phyloP scores from a whole-genome alignment of 2,329 filamentous ascomycete genomes.

The Cadophora luteo-olivacea region DNA sequence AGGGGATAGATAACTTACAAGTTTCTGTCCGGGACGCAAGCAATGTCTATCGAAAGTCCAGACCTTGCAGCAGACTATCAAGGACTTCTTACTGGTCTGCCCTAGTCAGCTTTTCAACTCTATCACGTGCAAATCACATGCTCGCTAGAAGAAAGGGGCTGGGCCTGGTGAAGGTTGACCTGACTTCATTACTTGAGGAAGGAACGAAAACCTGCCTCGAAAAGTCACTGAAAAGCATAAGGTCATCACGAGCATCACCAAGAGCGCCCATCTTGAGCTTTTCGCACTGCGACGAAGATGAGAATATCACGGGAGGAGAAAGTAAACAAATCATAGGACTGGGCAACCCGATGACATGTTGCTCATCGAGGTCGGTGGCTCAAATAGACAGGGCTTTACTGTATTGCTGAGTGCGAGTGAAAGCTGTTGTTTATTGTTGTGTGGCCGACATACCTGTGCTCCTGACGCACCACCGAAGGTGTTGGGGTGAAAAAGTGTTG shows the following conservation, averaged over 20 bases:
- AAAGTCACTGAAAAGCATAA: background rate
- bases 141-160: background rate
- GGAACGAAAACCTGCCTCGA: background rate
- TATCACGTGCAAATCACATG: background rate
- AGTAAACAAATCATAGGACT: background rate
- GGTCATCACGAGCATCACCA: background rate
- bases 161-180: background rate
- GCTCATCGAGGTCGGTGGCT: background rate
- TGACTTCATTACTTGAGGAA: background rate
- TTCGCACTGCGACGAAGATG: background rate
- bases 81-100: too few relatives aligned
- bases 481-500: too few relatives aligned
- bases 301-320: background rate
- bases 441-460: too few relatives aligned
- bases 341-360: background rate
- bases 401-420: too few relatives aligned
- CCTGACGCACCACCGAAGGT: too few relatives aligned
- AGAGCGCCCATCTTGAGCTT: background rate
- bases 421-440: too few relatives aligned
- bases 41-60: too few relatives aligned
- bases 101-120: background rate
- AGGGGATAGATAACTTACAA: too few relatives aligned
- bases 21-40: too few relatives aligned
- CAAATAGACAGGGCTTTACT: too few relatives aligned
- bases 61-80: too few relatives aligned